phyloP scores from a whole-genome alignment of 2,329 filamentous ascomycete genomes.

The Aphanocladium album region DNA sequence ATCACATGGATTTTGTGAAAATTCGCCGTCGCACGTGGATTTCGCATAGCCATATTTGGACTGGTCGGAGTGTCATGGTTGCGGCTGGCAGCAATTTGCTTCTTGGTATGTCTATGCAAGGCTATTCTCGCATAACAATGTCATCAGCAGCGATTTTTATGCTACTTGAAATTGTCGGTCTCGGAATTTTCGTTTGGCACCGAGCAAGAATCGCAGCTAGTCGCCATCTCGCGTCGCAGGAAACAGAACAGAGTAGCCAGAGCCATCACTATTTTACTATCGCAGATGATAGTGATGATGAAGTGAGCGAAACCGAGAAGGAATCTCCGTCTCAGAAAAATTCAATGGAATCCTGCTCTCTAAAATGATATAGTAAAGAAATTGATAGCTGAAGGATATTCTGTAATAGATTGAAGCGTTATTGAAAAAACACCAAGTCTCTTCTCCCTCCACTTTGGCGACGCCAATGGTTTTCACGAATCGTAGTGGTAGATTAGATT shows the following conservation, averaged over 20 bases:
- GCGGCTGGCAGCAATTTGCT: conserved; percentile 1
- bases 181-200: conserved; percentile 1
- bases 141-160: neutral
- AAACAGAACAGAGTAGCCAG: neutral
- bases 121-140: neutral
- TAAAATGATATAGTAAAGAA: no score
- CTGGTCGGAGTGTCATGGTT: conserved; percentile 13
- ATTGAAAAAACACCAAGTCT: no score
- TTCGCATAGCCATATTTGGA: conserved; percentile 13
- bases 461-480: no score
- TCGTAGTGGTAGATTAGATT: neutral
- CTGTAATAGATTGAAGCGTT: no score
- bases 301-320: neutral
- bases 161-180: neutral
- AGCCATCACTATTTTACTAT: neutral
- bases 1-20: conserved; percentile 18
- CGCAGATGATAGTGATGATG: conserved; percentile 2
- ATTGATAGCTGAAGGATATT: no score
- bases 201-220: neutral
- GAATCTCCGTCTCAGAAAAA: neutral
- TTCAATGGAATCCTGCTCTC: no score
- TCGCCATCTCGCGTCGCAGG: neutral
- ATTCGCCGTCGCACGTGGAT: conserved; percentile 18
- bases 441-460: no score
- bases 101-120: conserved; percentile 8